phyloP scores from a whole-genome alignment of 164 flowering plant species.

The Nelumbo lutea region DNA sequence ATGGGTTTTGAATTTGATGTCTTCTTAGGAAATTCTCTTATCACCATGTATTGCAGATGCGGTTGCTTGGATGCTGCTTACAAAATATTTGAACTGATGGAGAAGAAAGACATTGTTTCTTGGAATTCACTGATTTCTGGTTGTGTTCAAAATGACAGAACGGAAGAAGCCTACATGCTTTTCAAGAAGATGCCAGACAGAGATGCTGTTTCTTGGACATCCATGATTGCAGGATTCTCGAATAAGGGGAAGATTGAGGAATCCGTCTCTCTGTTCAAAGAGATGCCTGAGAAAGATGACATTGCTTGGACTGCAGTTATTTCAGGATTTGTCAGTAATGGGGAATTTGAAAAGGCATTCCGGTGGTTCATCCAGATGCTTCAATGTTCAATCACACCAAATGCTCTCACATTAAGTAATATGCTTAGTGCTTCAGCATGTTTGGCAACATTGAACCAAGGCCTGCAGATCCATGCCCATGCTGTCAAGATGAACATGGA shows the following conservation, averaged over 20 bases:
- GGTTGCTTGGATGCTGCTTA: slow-evolving; percentile 31
- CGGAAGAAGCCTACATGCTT: slow-evolving; percentile 33
- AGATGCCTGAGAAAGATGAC: slow-evolving; percentile 43
- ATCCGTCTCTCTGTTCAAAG: slow-evolving; percentile 27
- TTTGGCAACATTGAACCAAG: slow-evolving; percentile 33
- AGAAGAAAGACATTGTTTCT: slow-evolving; percentile 28
- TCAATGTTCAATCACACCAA: slow-evolving; percentile 24
- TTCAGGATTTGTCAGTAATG: slow-evolving; percentile 40
- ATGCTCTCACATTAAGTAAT: slow-evolving; percentile 37
- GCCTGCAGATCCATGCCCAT: slow-evolving; percentile 38
- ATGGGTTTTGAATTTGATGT: slow-evolving; percentile 39
- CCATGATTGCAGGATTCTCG: slow-evolving; percentile 33
- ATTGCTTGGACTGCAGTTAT: slow-evolving; percentile 52
- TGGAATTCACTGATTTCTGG: slow-evolving; percentile 39
- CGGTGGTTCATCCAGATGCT: slow-evolving; percentile 38
- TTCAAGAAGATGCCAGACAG: slow-evolving; percentile 29
- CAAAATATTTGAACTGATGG: slow-evolving; percentile 26
- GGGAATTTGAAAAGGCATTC: slow-evolving; percentile 28
- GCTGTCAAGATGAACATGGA: slow-evolving; percentile 25
- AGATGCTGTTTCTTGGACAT: slow-evolving; percentile 45
- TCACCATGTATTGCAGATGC: slow-evolving; percentile 37
- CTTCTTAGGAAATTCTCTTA: slow-evolving; percentile 38
- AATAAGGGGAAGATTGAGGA: slow-evolving; percentile 24
- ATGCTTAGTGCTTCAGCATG: slow-evolving; percentile 44
- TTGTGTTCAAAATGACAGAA: slow-evolving; percentile 27